These are phyloP conservation scores for Oehlia diaphana DNA, from an alignment of 192 early-diverging fungal genomes.

Conservation along the genomic window DNA sequence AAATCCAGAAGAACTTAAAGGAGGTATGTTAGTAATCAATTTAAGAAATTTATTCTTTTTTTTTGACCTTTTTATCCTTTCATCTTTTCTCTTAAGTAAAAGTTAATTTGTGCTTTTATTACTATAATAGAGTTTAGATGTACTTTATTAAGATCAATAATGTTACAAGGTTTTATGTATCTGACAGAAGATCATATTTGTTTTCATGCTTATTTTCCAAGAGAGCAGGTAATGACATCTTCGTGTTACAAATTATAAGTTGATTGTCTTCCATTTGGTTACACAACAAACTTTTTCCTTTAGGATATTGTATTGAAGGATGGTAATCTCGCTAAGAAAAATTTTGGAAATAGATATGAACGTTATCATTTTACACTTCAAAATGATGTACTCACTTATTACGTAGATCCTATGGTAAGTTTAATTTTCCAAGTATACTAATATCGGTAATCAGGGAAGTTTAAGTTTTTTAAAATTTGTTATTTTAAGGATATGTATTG, in stretches of 20 bases:
- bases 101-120: not conserved
- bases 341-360: slow-evolving; percentile 41
- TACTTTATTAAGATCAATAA: slow-evolving; percentile 61
- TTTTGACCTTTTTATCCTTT: not conserved
- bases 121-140: slow-evolving; percentile 59
- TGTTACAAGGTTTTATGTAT: slow-evolving; percentile 65
- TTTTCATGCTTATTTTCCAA: slow-evolving; percentile 64
- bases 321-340: slow-evolving; percentile 50
- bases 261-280: not conserved
- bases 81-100: not conserved
- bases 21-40: slow-evolving; percentile 16
- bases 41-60: not conserved
- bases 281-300: not conserved
- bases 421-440: not conserved
- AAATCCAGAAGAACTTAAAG: slow-evolving; percentile 25
- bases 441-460: not conserved
- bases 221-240: slow-evolving; percentile 40
- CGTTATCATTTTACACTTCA: slow-evolving; percentile 65
- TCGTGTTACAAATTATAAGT: not conserved
- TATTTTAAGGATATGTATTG: slow-evolving; percentile 53
- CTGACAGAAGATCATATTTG: slow-evolving; percentile 62
- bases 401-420: slow-evolving; percentile 50
- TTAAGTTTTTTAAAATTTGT: not conserved
- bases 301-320: slow-evolving; percentile 55
- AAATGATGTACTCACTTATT: slow-evolving; percentile 59